Conservation (phyloP, 768 basidiomycete genomes). For the Ramaria sp. region DNA sequence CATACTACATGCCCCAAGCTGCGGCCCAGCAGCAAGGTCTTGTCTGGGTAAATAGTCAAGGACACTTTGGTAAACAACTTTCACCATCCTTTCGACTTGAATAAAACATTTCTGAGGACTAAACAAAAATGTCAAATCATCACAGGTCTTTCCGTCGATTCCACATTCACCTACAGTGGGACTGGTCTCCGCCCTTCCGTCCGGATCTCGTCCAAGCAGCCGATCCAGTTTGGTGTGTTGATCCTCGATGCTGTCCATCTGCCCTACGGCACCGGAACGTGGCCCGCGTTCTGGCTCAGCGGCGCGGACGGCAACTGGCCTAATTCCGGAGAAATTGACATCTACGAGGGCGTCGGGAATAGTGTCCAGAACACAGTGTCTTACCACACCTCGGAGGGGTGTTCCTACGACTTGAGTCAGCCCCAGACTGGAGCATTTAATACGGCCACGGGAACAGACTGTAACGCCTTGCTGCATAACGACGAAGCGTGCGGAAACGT, state of each 20-base stretch:
- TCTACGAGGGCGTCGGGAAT: constrained; percentile 33
- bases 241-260: constrained; percentile 82
- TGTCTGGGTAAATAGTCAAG: constrained; percentile 7
- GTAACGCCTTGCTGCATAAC: constrained; percentile 20
- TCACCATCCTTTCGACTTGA: background rate
- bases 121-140: background rate
- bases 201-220: constrained; percentile 1
- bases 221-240: constrained; percentile 37
- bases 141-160: constrained; percentile 7
- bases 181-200: constrained; percentile 1
- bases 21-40: constrained; percentile 3
- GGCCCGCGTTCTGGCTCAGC: constrained; percentile 57
- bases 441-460: constrained; percentile 30
- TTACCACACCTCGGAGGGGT: constrained; percentile 28
- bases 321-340: constrained; percentile 28
- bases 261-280: constrained; percentile 82
- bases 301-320: constrained; percentile 33
- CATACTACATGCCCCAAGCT: constrained; percentile 6
- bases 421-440: constrained; percentile 1
- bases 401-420: constrained; percentile 21
- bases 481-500: constrained; percentile 33
- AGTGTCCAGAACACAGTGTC: constrained; percentile 31
- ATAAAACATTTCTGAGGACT: background rate
- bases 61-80: constrained; percentile 7
- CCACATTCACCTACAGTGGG: constrained; percentile 2